Base-by-base conservation (phyloP, 176 grass and related monocot species). In the Metroxylon sagu region DNA sequence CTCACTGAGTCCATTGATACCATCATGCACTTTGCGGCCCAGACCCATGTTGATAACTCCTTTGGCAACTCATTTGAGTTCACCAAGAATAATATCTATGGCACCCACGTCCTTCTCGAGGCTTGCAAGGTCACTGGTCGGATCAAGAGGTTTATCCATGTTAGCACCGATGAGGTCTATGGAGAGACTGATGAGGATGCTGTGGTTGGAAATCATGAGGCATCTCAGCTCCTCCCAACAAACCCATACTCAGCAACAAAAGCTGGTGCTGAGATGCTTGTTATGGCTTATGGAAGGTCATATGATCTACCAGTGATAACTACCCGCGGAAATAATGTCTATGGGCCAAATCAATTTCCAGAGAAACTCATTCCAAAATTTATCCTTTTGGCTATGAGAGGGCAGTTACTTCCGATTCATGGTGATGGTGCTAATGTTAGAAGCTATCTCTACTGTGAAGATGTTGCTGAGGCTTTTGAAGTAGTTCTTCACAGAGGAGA, bases 21-120 rank as follows among this genome's bases (percentile, higher is more conserved):
- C 52, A 68, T 68, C 28, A 68, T 68, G 65, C 65, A 68, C 52
- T 68, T 68, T 17, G 65, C 65, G 25, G 65, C 65, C 8, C 65
- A 68, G 65, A 56, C 65, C 14, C 65, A 68, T 55, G 65, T 68
- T 17, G 65, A 68, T 29, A 68, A 68, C 56, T 68, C 65, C 39
- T 68, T 68, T 55, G 65, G 65, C 7, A 68, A 68, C 52, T 68
- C 65, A 6, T 68, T 68, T 39, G 65, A 68, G 29, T 68, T 68
- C 65, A 68, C 65, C 14, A 68, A 68, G 65, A 68, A 68, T 52
- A 68, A 68, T 52, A 68, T 68, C 18, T 68, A 56, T 56, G 65
- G 65, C 26, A 56, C 65, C 26, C 65, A 68, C 16, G 65, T 68
- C 26, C 65, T 68, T 27, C 65, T 68, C 14, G 65, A 68, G 18